Conservation (phyloP, 495 filamentous ascomycete species). For the Lentithecium fluviatile region DNA sequence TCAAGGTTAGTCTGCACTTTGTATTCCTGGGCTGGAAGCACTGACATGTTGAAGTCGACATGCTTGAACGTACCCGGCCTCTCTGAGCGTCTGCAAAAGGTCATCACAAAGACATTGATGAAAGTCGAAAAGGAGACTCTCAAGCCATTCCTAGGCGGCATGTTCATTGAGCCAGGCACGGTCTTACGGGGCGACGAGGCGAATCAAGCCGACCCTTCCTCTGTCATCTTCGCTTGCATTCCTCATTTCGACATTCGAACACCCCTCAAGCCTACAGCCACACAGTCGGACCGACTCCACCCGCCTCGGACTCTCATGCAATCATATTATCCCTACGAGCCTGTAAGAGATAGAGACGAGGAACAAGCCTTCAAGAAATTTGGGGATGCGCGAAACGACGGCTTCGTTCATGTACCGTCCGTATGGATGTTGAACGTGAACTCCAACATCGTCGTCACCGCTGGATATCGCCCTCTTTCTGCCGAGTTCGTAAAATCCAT, state of each 20-base stretch:
- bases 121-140: conserved; percentile 27
- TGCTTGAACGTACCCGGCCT: conserved; percentile 15
- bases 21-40: not conserved
- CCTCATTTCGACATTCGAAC: conserved; percentile 21
- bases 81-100: not conserved
- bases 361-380: conserved; percentile 31
- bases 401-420: conserved; percentile 25
- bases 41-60: conserved; percentile 4
- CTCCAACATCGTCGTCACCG: conserved; percentile 19
- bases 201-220: conserved; percentile 2
- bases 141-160: conserved; percentile 15
- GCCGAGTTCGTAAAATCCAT: conserved; percentile 28
- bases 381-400: not conserved
- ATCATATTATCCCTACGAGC: conserved; percentile 30
- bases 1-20: conserved; percentile 4
- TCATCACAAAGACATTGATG: conserved; percentile 15
- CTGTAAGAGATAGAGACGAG: conserved; percentile 21
- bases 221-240: conserved; percentile 31
- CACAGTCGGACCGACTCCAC: conserved; percentile 8
- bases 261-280: conserved; percentile 1
- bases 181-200: conserved; percentile 21
- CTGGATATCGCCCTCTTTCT: conserved; percentile 14
- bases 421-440: conserved; percentile 29
- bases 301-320: conserved; percentile 28
- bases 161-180: conserved; percentile 34